Conservation (phyloP, 345 rosid species). For the Kandelia obovata region DNA sequence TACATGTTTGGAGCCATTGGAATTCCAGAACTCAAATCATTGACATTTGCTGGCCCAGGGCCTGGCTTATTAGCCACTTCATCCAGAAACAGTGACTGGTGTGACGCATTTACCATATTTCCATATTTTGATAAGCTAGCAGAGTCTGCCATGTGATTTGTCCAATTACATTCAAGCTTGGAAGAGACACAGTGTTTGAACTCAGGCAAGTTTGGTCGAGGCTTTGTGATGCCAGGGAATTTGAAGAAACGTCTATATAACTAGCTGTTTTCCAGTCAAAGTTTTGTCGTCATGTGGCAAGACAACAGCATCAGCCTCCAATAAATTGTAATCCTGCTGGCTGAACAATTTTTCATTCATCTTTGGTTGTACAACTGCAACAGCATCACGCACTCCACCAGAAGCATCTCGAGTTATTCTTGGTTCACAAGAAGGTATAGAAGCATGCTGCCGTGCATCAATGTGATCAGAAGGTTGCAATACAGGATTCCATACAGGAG, state of each 20-base stretch:
- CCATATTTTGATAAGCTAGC: conserved; percentile 33
- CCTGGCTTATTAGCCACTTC: conserved; percentile 25
- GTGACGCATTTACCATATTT: conserved; percentile 32
- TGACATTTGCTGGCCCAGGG: conserved; percentile 26
- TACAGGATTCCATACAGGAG: conserved; percentile 77
- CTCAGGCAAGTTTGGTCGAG: conserved; percentile 21
- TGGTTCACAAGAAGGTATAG: conserved; percentile 28
- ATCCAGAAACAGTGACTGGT: conserved; percentile 22
- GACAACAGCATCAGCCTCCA: conserved; percentile 18
- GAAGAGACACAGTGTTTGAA: conserved; percentile 19
- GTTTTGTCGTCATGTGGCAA: conserved; percentile 22
- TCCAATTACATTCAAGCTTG: conserved; percentile 33
- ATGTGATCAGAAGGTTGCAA: conserved; percentile 35
- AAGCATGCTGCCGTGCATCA: conserved; percentile 33
- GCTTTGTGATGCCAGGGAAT: conserved; percentile 13
- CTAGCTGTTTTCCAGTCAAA: conserved; percentile 18
- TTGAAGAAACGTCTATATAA: conserved; percentile 13
- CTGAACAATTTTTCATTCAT: conserved; percentile 25
- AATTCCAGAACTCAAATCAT: conserved; percentile 30
- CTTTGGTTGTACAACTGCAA: conserved; percentile 22
- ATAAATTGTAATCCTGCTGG: conserved; percentile 24
- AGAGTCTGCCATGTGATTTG: conserved; percentile 37
- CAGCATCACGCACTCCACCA: conserved; percentile 21
- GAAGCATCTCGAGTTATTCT: conserved; percentile 21
- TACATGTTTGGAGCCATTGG: conserved; percentile 36